A percentile compares a stretch with the other conserved stretches of the same genome.
Evolutionary conservation across 495 filamentous ascomycete genomes (phyloP).

Genomic region (Penicillium samsonianum): DNA sequence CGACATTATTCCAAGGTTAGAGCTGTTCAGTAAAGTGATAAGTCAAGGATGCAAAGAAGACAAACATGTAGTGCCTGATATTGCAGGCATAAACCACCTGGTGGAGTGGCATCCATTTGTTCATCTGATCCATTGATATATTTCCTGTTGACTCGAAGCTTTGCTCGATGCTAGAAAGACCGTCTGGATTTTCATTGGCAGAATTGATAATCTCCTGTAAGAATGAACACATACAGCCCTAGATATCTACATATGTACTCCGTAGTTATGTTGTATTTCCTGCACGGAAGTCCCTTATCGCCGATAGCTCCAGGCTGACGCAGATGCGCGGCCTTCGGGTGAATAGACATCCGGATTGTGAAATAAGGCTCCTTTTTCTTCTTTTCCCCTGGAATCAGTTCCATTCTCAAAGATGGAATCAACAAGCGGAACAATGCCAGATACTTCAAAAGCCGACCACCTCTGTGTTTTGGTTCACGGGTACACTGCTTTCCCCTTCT

Average conservation of each 20-base stretch:
- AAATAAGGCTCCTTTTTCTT: neutral
- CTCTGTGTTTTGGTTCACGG: slow-evolving; percentile 95
- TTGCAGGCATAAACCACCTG: slow-evolving; percentile 17
- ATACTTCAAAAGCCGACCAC: slow-evolving; percentile 57
- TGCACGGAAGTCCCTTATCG: slow-evolving; percentile 13
- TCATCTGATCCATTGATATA: neutral
- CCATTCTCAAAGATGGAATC: neutral
- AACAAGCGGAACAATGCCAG: slow-evolving; percentile 7
- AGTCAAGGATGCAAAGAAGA: slow-evolving; percentile 18
- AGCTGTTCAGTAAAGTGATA: slow-evolving; percentile 2
- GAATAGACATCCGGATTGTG: slow-evolving; percentile 1
- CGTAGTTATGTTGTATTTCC: neutral
- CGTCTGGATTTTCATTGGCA: too few species aligned
- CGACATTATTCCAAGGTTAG: too few species aligned
- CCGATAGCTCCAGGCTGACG: slow-evolving; percentile 14
- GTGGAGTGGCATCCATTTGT: too few species aligned
- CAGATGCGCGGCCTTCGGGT: slow-evolving; percentile 8
- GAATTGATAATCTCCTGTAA: neutral
- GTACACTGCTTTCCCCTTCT: slow-evolving; percentile 51
- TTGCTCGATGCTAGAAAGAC: neutral
- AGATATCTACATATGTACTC: too few species aligned
- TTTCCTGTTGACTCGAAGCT: neutral
- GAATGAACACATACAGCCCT: too few species aligned
- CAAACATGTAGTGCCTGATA: slow-evolving; percentile 16
- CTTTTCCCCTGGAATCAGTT: neutral